A percentile compares a stretch with the other conserved stretches of the same genome.
These are phyloP conservation scores for Malassezia pachydermatis DNA, from an alignment of 1,284 basidiomycete genomes.

Conservation along the genomic window DNA sequence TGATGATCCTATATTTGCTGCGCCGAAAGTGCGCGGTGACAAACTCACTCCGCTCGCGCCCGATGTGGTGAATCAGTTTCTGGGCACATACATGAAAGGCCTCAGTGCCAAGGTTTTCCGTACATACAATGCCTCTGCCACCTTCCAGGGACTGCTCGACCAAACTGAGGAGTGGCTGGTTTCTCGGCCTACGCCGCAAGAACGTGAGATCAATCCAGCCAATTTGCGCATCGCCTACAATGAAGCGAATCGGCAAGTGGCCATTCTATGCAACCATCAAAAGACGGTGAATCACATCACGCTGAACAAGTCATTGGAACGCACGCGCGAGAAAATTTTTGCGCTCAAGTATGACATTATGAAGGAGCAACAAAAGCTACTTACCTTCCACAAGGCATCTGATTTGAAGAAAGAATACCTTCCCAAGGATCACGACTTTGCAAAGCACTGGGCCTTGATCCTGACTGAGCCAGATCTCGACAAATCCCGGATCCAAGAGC, in stretches of 20 bases:
- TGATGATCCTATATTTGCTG: slow-evolving; percentile 74
- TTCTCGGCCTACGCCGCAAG: slow-evolving; percentile 31
- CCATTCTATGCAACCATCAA: slow-evolving; percentile 48
- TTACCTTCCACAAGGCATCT: slow-evolving; percentile 53
- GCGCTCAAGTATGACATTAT: slow-evolving; percentile 41
- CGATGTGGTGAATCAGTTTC: slow-evolving; percentile 42
- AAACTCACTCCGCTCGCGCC: slow-evolving; percentile 30
- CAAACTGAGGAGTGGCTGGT: slow-evolving; percentile 43
- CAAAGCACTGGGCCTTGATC: slow-evolving; percentile 43
- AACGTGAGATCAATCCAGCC: slow-evolving; percentile 35
- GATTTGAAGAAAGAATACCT: slow-evolving; percentile 53
- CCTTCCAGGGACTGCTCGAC: slow-evolving; percentile 46
- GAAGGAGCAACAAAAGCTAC: slow-evolving; percentile 45
- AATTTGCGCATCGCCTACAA: slow-evolving; percentile 45
- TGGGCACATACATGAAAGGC: slow-evolving; percentile 44
- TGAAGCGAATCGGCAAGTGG: slow-evolving; percentile 46
- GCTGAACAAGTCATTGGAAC: slow-evolving; percentile 32
- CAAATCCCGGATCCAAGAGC: slow-evolving; percentile 71
- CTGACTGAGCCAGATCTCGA: slow-evolving; percentile 85
- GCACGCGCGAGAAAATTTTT: slow-evolving; percentile 31
- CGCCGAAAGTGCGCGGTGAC: slow-evolving; percentile 25
- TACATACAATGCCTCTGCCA: slow-evolving; percentile 48
- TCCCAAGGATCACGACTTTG: slow-evolving; percentile 58
- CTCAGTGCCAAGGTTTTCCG: slow-evolving; percentile 47
- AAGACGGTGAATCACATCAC: slow-evolving; percentile 44